A percentile compares a stretch with the other conserved stretches of the same genome.
phyloP scores from a whole-genome alignment of 768 basidiomycete species.

The Tricholoma flavovirens region DNA sequence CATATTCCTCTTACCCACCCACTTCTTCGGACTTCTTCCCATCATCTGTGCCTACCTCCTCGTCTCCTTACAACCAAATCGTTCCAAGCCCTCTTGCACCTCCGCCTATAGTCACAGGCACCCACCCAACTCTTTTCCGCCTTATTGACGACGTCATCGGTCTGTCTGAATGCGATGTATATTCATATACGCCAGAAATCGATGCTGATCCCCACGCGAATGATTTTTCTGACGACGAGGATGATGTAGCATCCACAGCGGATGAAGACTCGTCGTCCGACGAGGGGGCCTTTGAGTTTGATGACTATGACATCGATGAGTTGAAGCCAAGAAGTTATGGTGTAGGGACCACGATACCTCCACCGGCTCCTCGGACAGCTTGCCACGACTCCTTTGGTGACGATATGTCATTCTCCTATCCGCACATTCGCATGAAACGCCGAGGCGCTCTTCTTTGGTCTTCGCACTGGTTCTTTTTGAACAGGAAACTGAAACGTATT shows the following conservation, averaged over 20 bases:
- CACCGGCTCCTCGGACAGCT: constrained; percentile 33
- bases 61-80: constrained; percentile 57
- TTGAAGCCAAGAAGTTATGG: constrained; percentile 34
- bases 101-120: constrained; percentile 70
- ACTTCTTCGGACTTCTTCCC: constrained; percentile 70
- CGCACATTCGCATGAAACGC: constrained; percentile 47
- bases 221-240: constrained; percentile 74
- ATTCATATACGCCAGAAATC: constrained; percentile 87
- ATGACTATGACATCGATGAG: constrained; percentile 74
- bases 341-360: constrained; percentile 32
- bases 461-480: constrained; percentile 95
- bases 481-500: constrained; percentile 87
- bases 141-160: constrained; percentile 88
- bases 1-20: constrained; percentile 84
- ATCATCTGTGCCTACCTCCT: constrained; percentile 64
- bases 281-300: constrained; percentile 71
- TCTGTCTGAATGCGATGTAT: constrained; percentile 90
- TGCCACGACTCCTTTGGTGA: constrained; percentile 36
- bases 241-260: constrained; percentile 58
- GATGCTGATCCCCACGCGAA: constrained; percentile 92
- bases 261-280: constrained; percentile 74
- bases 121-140: constrained; percentile 84
- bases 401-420: constrained; percentile 29
- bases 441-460: constrained; percentile 89
- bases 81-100: constrained; percentile 62